Percentiles rank a stretch among this genome's conserved stretches.
phyloP scores from a whole-genome alignment of 345 rosid genomes.

The Physaria fendleri region DNA sequence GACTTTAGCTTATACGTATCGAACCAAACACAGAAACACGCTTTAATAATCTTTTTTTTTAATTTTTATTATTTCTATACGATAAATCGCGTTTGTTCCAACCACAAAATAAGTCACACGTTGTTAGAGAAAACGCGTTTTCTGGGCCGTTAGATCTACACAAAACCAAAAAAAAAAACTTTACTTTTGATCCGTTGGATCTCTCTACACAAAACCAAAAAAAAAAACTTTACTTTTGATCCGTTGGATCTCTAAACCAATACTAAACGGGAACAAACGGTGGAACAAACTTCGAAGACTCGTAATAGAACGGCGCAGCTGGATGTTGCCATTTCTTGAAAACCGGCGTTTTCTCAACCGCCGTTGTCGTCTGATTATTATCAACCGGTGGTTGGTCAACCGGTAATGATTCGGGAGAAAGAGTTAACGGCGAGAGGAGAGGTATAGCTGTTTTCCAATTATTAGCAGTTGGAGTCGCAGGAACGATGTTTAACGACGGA shows the following conservation, averaged over 20 bases:
- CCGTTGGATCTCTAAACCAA: constrained; percentile 28
- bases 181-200: constrained; percentile 26
- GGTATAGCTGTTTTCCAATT: constrained; percentile 87
- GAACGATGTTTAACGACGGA: constrained; percentile 51
- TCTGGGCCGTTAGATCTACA: constrained; percentile 16
- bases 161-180: not conserved
- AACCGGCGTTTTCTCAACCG: constrained; percentile 38
- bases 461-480: constrained; percentile 30
- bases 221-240: constrained; percentile 20
- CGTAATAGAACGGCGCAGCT: constrained; percentile 70
- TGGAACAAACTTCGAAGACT: constrained; percentile 39
- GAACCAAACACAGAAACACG: not conserved
- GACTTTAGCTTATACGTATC: not conserved
- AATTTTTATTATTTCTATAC: not conserved
- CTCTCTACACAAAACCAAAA: constrained; percentile 24
- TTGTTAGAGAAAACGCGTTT: constrained; percentile 14
- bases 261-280: constrained; percentile 59
- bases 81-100: constrained; percentile 25
- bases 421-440: constrained; percentile 67
- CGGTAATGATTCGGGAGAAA: constrained; percentile 52
- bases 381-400: constrained; percentile 19
- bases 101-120: constrained; percentile 13
- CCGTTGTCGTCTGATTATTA: constrained; percentile 28
- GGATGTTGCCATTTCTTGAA: constrained; percentile 94
- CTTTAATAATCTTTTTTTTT: not conserved